These are phyloP conservation scores for Komagataella pastoris DNA, from an alignment of 805 yeast species.

Conservation along the genomic window DNA sequence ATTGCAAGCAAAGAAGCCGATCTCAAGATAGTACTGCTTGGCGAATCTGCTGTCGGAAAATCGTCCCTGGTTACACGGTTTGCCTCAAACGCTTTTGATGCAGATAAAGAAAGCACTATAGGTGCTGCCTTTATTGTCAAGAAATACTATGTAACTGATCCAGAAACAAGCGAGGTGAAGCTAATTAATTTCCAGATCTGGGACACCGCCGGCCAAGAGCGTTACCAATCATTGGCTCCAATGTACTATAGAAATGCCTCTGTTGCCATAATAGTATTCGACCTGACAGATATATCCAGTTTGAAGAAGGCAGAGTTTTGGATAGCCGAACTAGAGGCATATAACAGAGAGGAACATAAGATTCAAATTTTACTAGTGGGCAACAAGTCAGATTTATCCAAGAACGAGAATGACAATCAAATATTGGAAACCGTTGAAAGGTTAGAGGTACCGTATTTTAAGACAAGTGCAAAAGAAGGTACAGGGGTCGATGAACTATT, in stretches of 20 bases:
- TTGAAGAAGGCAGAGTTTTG: constrained; percentile 73
- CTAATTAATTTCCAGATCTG: constrained; percentile 51
- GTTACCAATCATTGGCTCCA: constrained; percentile 73
- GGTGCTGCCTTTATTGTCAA: constrained; percentile 98
- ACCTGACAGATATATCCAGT: constrained; percentile 39
- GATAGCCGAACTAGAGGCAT: constrained; percentile 61
- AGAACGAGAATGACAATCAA: constrained; percentile 4
- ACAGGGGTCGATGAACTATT: constrained; percentile 39
- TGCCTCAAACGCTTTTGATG: constrained; percentile 59
- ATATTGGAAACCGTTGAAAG: constrained; percentile 10
- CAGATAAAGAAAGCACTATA: constrained; percentile 77
- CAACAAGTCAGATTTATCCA: constrained; percentile 60
- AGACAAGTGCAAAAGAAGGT: constrained; percentile 65
- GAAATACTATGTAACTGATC: constrained; percentile 30
- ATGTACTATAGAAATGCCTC: constrained; percentile 75
- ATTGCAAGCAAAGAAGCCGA: constrained; percentile 13
- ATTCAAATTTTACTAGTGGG: constrained; percentile 48
- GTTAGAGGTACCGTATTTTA: constrained; percentile 13
- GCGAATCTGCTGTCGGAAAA: constrained; percentile 52
- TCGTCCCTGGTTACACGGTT: constrained; percentile 74
- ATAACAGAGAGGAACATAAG: constrained; percentile 12
- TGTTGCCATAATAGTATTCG: constrained; percentile 82
- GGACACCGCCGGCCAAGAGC: constrained; percentile 97
- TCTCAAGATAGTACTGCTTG: constrained; percentile 21
- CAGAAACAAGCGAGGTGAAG: constrained; percentile 8